Percentiles rank a stretch among this genome's conserved stretches.
These are phyloP conservation scores for Noccaea bulbosa DNA, from an alignment of 345 rosid genomes.

Conservation along the genomic window DNA sequence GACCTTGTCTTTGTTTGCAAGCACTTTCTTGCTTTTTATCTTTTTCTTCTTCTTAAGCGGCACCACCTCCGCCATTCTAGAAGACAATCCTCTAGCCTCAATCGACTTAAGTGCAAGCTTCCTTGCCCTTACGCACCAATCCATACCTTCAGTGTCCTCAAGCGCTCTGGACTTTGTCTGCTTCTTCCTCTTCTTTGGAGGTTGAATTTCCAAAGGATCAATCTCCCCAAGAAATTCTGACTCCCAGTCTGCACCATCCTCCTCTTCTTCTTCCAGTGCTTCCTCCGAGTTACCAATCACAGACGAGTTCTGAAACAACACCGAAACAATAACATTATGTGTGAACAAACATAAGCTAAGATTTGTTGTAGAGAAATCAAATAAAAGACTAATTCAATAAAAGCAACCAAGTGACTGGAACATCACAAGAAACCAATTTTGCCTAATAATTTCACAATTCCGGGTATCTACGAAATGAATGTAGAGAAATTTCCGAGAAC, in stretches of 20 bases:
- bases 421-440: slow-evolving; percentile 9
- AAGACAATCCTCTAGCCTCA: slow-evolving; percentile 71
- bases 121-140: slow-evolving; percentile 90
- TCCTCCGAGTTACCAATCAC: slow-evolving; percentile 39
- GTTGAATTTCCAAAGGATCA: slow-evolving; percentile 62
- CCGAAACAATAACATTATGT: background rate
- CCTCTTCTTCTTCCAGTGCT: slow-evolving; percentile 44
- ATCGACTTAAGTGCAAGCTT: slow-evolving; percentile 72
- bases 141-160: slow-evolving; percentile 73
- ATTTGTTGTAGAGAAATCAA: slow-evolving; percentile 14
- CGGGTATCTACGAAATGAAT: background rate
- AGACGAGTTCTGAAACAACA: slow-evolving; percentile 28
- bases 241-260: slow-evolving; percentile 59
- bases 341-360: background rate
- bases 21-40: slow-evolving; percentile 51
- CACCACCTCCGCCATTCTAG: slow-evolving; percentile 56
- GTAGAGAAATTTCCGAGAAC: background rate
- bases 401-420: background rate
- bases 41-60: slow-evolving; percentile 64
- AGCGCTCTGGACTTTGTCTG: slow-evolving; percentile 50
- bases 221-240: slow-evolving; percentile 72
- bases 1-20: slow-evolving; percentile 39
- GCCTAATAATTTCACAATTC: background rate
- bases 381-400: background rate
- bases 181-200: slow-evolving; percentile 70